Conservation (phyloP, 116 monocot genomes). For the Iris pallida region DNA sequence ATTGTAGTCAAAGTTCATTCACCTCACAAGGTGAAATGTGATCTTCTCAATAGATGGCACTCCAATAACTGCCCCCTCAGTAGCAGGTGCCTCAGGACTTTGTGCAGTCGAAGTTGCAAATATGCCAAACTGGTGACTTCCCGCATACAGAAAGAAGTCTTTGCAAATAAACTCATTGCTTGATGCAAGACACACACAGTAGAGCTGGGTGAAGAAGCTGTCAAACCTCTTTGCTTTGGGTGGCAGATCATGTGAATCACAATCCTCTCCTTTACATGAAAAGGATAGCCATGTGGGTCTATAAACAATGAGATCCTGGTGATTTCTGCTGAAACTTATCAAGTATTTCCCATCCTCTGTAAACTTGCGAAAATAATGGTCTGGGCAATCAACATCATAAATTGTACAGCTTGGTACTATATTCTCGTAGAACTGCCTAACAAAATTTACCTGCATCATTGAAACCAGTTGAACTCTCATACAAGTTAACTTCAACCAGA, state of each 20-base stretch:
- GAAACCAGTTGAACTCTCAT: neutral
- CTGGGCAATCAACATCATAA: conserved; percentile 89
- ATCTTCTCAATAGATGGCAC: conserved; percentile 93
- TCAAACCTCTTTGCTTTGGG: conserved; percentile 74
- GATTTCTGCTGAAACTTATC: conserved; percentile 84
- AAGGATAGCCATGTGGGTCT: conserved; percentile 80
- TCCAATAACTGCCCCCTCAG: conserved; percentile 72
- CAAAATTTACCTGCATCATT: conserved; percentile 67
- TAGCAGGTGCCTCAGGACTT: conserved; percentile 47
- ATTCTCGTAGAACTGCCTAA: conserved; percentile 89
- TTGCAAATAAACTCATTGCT: conserved; percentile 82
- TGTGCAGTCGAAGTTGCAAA: conserved; percentile 94
- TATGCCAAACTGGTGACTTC: conserved; percentile 69
- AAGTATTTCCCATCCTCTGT: conserved; percentile 95
- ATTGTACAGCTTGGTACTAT: conserved; percentile 83
- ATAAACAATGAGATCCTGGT: conserved; percentile 87
- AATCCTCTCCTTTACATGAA: conserved; percentile 71
- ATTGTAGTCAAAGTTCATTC: conserved; percentile 3
- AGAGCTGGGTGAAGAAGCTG: conserved; percentile 85
- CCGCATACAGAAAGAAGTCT: conserved; percentile 92
- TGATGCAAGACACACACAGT: conserved; percentile 68
- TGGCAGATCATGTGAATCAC: conserved; percentile 48
- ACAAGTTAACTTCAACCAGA: no score
- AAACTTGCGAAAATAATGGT: conserved; percentile 85
- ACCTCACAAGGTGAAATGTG: conserved; percentile 96